A percentile compares a stretch with the other conserved stretches of the same genome.
These are phyloP conservation scores for Periconia sp. DNA, from an alignment of 2,329 filamentous ascomycete species.

Conservation along the genomic window DNA sequence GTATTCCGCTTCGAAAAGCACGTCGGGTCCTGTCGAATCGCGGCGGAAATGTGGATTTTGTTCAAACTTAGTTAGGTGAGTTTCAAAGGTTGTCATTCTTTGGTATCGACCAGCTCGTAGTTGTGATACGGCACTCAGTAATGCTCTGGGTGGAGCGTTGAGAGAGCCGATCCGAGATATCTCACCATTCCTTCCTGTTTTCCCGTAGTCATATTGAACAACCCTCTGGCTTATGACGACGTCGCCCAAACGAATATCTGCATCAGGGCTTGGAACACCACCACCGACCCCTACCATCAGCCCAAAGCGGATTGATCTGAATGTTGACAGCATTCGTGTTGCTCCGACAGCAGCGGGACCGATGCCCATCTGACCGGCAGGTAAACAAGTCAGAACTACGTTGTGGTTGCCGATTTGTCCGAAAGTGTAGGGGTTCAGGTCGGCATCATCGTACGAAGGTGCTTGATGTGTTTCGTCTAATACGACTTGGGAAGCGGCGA, in stretches of 20 bases:
- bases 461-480: conserved; percentile 25
- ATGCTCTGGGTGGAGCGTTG: neutral
- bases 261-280: neutral
- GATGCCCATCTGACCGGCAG: conserved; percentile 28
- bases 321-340: neutral
- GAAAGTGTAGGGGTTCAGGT: conserved; percentile 14
- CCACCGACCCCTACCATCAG: conserved; percentile 3
- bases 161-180: conserved; percentile 1
- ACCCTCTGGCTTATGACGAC: conserved; percentile 3
- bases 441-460: conserved; percentile 23
- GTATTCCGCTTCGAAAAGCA: conserved; percentile 2
- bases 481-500: conserved; percentile 27
- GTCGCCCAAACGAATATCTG: conserved; percentile 1
- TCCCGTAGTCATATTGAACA: conserved; percentile 5
- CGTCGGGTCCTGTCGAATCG: neutral
- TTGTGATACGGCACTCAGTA: neutral
- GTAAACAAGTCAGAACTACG: neutral
- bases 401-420: conserved; percentile 1
- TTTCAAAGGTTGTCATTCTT: neutral
- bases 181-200: neutral
- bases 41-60: neutral
- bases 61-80: neutral
- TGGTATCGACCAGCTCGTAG: neutral
- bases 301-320: neutral
- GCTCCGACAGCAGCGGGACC: conserved; percentile 6